Conservation (phyloP, 2,329 filamentous ascomycete genomes). For the Ceratocystis variospora region DNA sequence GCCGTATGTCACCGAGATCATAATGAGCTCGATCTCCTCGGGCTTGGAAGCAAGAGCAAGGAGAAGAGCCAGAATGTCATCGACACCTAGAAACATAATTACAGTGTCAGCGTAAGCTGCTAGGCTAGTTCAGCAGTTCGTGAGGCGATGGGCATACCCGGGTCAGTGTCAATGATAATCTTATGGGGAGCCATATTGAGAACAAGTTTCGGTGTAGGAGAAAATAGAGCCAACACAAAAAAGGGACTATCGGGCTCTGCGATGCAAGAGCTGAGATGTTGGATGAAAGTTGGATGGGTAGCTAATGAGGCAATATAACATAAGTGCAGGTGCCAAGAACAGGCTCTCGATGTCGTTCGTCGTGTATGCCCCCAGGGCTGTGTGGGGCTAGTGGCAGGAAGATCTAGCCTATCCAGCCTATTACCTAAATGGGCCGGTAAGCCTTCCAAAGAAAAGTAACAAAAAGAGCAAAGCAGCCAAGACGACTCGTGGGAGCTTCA, state of each 20-base stretch:
- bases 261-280: no score
- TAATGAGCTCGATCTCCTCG: slow-evolving; percentile 71
- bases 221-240: neutral
- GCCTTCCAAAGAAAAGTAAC: neutral
- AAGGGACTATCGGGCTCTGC: neutral
- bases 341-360: neutral
- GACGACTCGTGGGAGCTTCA: neutral
- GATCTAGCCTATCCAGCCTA: neutral
- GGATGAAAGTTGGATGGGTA: neutral
- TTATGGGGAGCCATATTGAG: slow-evolving; percentile 49
- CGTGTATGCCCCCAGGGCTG: neutral
- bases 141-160: slow-evolving; percentile 38
- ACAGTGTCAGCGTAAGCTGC: neutral
- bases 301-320: neutral
- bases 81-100: slow-evolving; percentile 46
- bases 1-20: slow-evolving; percentile 85
- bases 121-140: neutral
- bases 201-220: neutral
- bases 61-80: slow-evolving; percentile 81
- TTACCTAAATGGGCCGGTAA: neutral
- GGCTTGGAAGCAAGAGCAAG: slow-evolving; percentile 68
- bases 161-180: slow-evolving; percentile 94
- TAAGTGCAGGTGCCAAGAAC: neutral
- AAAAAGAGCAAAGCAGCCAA: neutral
- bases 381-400: neutral